Percentiles rank a stretch among this genome's conserved stretches.
Evolutionary conservation across 257 asterid species (phyloP).

Genomic region (Solanum tacnaense): DNA sequence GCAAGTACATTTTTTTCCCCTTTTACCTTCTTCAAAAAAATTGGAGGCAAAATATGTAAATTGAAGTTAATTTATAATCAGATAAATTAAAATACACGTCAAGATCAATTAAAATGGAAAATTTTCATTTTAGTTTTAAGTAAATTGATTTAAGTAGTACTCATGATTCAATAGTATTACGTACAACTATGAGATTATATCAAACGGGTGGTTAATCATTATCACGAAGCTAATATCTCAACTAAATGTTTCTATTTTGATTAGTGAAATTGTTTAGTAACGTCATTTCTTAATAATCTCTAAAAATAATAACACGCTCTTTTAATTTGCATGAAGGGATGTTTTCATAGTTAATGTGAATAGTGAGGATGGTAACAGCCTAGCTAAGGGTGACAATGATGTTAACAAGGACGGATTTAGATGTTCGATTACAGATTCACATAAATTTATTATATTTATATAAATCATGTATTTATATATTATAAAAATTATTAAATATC

Average conservation of each 20-base stretch:
- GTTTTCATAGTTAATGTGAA: neutral
- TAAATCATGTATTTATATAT: too few relatives aligned
- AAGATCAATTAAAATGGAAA: neutral
- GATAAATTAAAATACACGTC: neutral
- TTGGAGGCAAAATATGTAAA: neutral
- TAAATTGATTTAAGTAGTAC: neutral
- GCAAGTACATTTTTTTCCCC: neutral
- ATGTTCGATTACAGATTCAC: too few relatives aligned
- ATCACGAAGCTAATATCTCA: neutral
- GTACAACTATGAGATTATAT: neutral
- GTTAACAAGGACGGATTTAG: neutral
- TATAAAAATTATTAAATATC: neutral
- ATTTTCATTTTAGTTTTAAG: neutral
- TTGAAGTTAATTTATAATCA: neutral
- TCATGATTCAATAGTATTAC: neutral
- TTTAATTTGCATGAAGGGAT: neutral
- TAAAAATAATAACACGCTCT: neutral
- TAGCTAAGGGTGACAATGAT: neutral
- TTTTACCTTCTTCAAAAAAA: neutral
- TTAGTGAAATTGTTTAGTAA: neutral
- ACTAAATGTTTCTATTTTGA: neutral
- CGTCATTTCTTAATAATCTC: neutral
- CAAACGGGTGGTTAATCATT: neutral
- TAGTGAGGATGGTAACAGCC: neutral
- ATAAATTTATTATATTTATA: fast-evolving